Base-by-base conservation (phyloP, 2,329 filamentous ascomycete genomes). In the Fusarium phyllophilum region DNA sequence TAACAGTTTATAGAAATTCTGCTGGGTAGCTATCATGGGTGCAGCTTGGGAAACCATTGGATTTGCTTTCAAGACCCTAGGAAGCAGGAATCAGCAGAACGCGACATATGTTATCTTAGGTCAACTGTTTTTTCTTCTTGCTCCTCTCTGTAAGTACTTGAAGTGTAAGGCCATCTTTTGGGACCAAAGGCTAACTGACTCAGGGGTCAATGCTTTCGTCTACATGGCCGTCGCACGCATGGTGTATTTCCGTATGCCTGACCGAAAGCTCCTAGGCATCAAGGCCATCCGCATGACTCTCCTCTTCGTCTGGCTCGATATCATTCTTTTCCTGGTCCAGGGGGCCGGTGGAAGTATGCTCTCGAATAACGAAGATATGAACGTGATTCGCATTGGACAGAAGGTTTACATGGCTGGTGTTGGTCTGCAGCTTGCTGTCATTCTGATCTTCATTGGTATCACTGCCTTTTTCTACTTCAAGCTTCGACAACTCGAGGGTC, bases 241-340 rank as follows among this genome's bases (percentile, higher is more conserved):
- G 70, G 77, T 85, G 10, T 81, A 82, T 73, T 83, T 81, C 63
- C 79, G 79, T 65, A 78, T 84, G 31, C 83, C 84, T 2, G 79
- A 82, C 15, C 81, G 81, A 70, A 80, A 77, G 34, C 79, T 85
- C 26, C 75, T 82, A 41, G 79, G 81, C 15, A 74, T 84, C 51
- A 81, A 78, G 36, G 80, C 82, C 24, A 76, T 78, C 33, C 79
- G 79, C 24, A 81, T 88, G 65, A 84, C 85, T 20, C 82, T 82
- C 46, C 76, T 84, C 42, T 88, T 88, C 55, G 85, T 88, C 14
- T 83, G 83, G 78, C 79, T 86, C 39, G 86, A 87, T 70, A 73
- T 87, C n/a, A 42, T 84, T 39, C 84, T 83, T 20, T 88, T 88
- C 76, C 62, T 88, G 22, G 78, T 86, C 36, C 86, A 88, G 74